Percentiles rank a stretch among this genome's conserved stretches.
Evolutionary conservation across 2,329 filamentous ascomycete species (phyloP).

Genomic region (Aureobasidium mangrovei): DNA sequence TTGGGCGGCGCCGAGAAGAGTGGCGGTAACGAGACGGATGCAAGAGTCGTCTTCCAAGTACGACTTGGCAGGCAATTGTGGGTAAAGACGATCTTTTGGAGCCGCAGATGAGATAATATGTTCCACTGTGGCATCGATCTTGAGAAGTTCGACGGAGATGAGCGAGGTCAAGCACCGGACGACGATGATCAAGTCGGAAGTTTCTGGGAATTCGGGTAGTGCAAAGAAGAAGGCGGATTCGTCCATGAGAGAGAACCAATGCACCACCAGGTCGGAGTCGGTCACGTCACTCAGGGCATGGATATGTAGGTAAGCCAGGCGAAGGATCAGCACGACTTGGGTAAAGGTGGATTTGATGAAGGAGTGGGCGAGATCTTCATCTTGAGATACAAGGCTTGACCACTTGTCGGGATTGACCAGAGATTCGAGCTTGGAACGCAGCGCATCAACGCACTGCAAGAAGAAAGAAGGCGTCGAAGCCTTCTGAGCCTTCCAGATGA

Average conservation of each 20-base stretch:
- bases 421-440: slow-evolving; percentile 26
- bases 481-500: slow-evolving; percentile 5
- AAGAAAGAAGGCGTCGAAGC: slow-evolving; percentile 19
- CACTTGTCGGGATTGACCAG: slow-evolving; percentile 36
- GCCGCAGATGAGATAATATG: slow-evolving; percentile 31
- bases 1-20: slow-evolving; percentile 55
- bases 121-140: slow-evolving; percentile 52
- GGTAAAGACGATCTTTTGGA: slow-evolving; percentile 15
- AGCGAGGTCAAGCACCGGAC: slow-evolving; percentile 61
- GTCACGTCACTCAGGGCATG: slow-evolving; percentile 19
- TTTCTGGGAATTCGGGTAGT: slow-evolving; percentile 35
- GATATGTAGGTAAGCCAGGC: slow-evolving; percentile 47
- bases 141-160: slow-evolving; percentile 64
- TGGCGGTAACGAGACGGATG: slow-evolving; percentile 63
- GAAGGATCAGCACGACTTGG: slow-evolving; percentile 57
- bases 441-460: slow-evolving; percentile 18
- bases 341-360: slow-evolving; percentile 58
- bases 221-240: slow-evolving; percentile 61
- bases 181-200: slow-evolving; percentile 1
- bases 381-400: slow-evolving; percentile 40
- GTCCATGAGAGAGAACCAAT: slow-evolving; percentile 69
- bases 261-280: slow-evolving; percentile 44
- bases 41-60: slow-evolving; percentile 64
- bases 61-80: slow-evolving; percentile 31
- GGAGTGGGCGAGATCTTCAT: slow-evolving; percentile 49